Evolutionary conservation across 2,329 filamentous ascomycete species (phyloP).

Genomic region (Diaporthe velutina): DNA sequence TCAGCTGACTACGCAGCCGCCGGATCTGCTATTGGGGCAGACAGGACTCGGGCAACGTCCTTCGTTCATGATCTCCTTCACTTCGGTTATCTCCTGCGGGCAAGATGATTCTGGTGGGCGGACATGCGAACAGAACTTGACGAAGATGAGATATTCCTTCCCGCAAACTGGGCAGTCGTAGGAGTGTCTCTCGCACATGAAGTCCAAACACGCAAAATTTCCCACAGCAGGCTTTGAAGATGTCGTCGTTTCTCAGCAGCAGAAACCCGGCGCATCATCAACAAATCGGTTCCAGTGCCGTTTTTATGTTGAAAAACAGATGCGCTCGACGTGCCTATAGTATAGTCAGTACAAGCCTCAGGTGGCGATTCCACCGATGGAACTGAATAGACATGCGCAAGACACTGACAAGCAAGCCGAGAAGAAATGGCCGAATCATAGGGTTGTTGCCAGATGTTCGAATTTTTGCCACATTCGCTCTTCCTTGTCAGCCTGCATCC

Average conservation of each 20-base stretch:
- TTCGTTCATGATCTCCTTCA: slow-evolving; percentile 62
- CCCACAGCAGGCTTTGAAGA: slow-evolving; percentile 39
- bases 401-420: slow-evolving; percentile 35
- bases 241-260: slow-evolving; percentile 20
- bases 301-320: slow-evolving; percentile 5
- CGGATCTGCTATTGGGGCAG: slow-evolving; percentile 69
- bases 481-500: slow-evolving; percentile 22
- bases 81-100: slow-evolving; percentile 56
- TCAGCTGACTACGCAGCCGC: slow-evolving; percentile 69
- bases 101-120: slow-evolving; percentile 63
- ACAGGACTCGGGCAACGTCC: slow-evolving; percentile 70
- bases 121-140: slow-evolving; percentile 67
- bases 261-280: slow-evolving; percentile 30
- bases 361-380: slow-evolving; percentile 1
- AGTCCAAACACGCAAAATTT: slow-evolving; percentile 43
- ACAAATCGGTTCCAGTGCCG: background rate
- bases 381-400: slow-evolving; percentile 11
- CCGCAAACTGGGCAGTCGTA: slow-evolving; percentile 71
- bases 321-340: slow-evolving; percentile 3
- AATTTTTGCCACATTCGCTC: slow-evolving; percentile 33
- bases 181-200: slow-evolving; percentile 72
- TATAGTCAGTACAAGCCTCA: slow-evolving; percentile 35
- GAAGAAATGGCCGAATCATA: slow-evolving; percentile 22
- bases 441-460: background rate
- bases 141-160: slow-evolving; percentile 70